A percentile compares a stretch with the other conserved stretches of the same genome.
These are phyloP conservation scores for Sarocladiaceae sp. DNA, from an alignment of 2,329 filamentous ascomycete genomes.

Conservation along the genomic window DNA sequence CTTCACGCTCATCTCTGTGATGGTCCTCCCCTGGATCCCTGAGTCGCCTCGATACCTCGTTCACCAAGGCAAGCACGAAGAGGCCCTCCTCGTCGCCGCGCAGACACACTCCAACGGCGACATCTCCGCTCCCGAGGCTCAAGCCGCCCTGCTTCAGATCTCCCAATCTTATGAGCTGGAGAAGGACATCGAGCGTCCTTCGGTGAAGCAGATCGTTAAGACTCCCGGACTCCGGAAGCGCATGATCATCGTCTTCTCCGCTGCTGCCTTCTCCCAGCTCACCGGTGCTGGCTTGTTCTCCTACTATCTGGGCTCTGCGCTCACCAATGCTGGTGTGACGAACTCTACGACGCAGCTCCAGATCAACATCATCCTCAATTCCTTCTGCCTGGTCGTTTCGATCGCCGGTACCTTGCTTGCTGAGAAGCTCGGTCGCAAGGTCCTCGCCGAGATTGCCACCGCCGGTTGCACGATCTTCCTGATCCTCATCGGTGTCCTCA, in stretches of 20 bases:
- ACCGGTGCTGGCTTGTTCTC: conserved; percentile 26
- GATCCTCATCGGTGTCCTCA: conserved; percentile 47
- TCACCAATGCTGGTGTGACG: conserved; percentile 42
- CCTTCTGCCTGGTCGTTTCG: conserved; percentile 39
- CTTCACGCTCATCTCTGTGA: conserved; percentile 22
- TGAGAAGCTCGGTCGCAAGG: conserved; percentile 39
- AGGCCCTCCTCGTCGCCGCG: conserved; percentile 22
- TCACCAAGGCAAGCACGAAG: conserved; percentile 20
- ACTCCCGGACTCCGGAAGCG: conserved; percentile 45
- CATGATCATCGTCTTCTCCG: conserved; percentile 39
- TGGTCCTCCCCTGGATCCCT: conserved; percentile 19
- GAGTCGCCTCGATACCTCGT: conserved; percentile 19
- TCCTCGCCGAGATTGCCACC: conserved; percentile 35
- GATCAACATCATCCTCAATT: conserved; percentile 47
- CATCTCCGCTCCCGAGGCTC: conserved; percentile 22
- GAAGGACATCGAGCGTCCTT: conserved; percentile 38
- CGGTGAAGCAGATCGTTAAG: conserved; percentile 38
- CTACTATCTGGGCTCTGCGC: conserved; percentile 35
- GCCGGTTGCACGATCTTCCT: conserved; percentile 36
- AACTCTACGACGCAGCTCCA: conserved; percentile 37
- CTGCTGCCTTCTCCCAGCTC: conserved; percentile 45
- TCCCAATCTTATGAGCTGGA: conserved; percentile 32
- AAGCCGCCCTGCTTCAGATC: conserved; percentile 26
- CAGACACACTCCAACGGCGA: conserved; percentile 32
- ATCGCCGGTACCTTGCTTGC: conserved; percentile 38